phyloP scores from a whole-genome alignment of 257 asterid genomes.

The Gentiana straminea region DNA sequence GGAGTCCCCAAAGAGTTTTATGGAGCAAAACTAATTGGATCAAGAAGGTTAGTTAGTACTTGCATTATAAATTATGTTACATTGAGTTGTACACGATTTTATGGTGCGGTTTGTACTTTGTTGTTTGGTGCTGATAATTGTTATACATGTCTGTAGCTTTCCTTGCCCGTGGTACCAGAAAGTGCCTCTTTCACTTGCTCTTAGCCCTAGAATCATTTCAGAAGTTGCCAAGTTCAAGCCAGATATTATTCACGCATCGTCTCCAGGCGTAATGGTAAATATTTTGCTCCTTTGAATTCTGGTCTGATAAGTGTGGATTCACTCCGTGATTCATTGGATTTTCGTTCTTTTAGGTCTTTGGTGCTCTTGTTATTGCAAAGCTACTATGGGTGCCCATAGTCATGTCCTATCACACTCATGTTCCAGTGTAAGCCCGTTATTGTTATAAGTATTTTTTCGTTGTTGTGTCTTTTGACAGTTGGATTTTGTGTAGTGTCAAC shows the following conservation, averaged over 20 bases:
- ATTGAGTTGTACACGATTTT: neutral
- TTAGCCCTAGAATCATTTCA: conserved; percentile 96
- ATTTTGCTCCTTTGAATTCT: conserved; percentile 4
- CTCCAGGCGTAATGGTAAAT: conserved; percentile 94
- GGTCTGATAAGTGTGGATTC: neutral
- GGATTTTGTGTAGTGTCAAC: no score
- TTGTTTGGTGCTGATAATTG: conserved; percentile 3
- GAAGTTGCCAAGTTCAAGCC: conserved; percentile 92
- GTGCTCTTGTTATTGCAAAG: conserved; percentile 85
- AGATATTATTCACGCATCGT: conserved; percentile 94
- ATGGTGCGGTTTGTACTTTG: neutral
- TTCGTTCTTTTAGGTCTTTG: conserved; percentile 54
- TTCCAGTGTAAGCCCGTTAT: conserved; percentile 65
- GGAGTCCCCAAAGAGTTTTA: conserved; percentile 94
- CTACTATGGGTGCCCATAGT: conserved; percentile 75
- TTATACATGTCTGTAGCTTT: conserved; percentile 46
- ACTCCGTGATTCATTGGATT: neutral
- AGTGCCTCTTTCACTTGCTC: conserved; percentile 92
- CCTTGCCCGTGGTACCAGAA: conserved; percentile 90
- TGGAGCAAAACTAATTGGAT: conserved; percentile 92
- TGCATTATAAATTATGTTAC: neutral
- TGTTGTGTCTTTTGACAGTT: neutral
- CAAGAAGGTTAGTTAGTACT: conserved; percentile 47
- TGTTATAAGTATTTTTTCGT: conserved; percentile 2
- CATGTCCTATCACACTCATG: conserved; percentile 96